Percentiles rank a stretch among this genome's conserved stretches.
Conservation (phyloP, 2,329 filamentous ascomycete genomes). For the Arachnomyces sp. region DNA sequence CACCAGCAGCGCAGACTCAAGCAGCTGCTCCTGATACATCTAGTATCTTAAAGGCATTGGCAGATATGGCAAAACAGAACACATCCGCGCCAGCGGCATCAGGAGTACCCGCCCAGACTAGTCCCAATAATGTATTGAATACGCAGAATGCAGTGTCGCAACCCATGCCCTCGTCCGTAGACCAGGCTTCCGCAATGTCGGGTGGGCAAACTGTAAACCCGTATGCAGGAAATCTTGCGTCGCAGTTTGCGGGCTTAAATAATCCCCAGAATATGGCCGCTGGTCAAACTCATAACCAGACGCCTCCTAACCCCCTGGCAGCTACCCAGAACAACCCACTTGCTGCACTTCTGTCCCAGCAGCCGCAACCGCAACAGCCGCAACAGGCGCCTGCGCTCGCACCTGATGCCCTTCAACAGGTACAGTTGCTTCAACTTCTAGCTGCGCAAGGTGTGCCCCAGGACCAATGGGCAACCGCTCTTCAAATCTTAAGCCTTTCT, state of each 20-base stretch:
- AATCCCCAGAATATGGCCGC: constrained; percentile 22
- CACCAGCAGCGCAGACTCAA: constrained; percentile 17
- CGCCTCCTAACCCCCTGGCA: constrained; percentile 35
- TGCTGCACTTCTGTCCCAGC: constrained; percentile 36
- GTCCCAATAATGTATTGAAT: constrained; percentile 44
- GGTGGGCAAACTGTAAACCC: constrained; percentile 54
- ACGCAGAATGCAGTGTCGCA: constrained; percentile 36
- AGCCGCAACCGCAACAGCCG: constrained; percentile 21
- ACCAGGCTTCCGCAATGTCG: constrained; percentile 33
- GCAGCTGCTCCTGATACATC: constrained; percentile 49
- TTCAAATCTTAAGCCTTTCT: constrained; percentile 43
- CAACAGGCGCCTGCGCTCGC: constrained; percentile 37
- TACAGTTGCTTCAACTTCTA: constrained; percentile 67
- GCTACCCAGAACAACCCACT: constrained; percentile 31
- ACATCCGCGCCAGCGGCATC: constrained; percentile 41
- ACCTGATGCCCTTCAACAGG: constrained; percentile 58
- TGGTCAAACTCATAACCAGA: constrained; percentile 31
- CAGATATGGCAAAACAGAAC: constrained; percentile 73
- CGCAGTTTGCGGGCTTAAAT: constrained; percentile 41
- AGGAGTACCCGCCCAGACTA: constrained; percentile 30
- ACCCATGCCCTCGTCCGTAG: constrained; percentile 37
- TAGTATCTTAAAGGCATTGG: constrained; percentile 68
- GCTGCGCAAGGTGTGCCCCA: constrained; percentile 67
- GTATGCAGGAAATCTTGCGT: constrained; percentile 40
- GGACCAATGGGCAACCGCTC: constrained; percentile 63